A percentile compares a stretch with the other conserved stretches of the same genome.
Conservation (phyloP, 768 basidiomycete species). For the Lactarius evosmus region DNA sequence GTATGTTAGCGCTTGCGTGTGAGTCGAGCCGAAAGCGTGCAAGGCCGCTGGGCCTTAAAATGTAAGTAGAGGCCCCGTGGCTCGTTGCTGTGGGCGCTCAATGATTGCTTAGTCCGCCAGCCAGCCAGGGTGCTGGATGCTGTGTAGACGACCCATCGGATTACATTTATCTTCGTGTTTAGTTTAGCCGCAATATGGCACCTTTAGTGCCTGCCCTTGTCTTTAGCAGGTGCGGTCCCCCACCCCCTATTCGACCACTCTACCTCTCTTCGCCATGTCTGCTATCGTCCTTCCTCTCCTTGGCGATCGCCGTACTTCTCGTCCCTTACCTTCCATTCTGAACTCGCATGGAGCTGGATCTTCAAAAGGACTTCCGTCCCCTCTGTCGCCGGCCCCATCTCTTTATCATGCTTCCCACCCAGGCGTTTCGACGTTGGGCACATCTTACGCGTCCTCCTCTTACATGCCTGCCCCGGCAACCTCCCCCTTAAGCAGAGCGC, state of each 20-base stretch:
- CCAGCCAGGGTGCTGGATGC: slow-evolving; percentile 4
- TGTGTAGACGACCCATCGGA: neutral
- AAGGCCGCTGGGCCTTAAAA: neutral
- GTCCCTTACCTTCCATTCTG: slow-evolving; percentile 8
- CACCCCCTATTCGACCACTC: neutral
- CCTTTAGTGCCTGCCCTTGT: neutral
- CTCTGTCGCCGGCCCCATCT: neutral
- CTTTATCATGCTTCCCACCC: neutral
- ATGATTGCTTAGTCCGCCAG: neutral
- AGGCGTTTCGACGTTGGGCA: neutral
- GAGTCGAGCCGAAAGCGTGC: neutral
- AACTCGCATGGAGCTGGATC: neutral
- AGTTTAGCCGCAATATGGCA: neutral
- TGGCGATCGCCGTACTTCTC: neutral
- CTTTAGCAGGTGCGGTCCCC: neutral
- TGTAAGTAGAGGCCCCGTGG: neutral
- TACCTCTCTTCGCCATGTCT: slow-evolving; percentile 1
- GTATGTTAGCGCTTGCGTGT: neutral
- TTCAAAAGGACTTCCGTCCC: slow-evolving; percentile 1
- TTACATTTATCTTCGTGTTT: neutral
- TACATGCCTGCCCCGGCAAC: slow-evolving; percentile 15
- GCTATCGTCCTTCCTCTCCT: neutral
- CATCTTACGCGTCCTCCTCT: neutral
- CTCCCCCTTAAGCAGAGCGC: slow-evolving; percentile 30
- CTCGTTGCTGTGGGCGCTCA: neutral